Evolutionary conservation across 805 yeast genomes (phyloP).

Genomic region (Candida tibetensis): DNA sequence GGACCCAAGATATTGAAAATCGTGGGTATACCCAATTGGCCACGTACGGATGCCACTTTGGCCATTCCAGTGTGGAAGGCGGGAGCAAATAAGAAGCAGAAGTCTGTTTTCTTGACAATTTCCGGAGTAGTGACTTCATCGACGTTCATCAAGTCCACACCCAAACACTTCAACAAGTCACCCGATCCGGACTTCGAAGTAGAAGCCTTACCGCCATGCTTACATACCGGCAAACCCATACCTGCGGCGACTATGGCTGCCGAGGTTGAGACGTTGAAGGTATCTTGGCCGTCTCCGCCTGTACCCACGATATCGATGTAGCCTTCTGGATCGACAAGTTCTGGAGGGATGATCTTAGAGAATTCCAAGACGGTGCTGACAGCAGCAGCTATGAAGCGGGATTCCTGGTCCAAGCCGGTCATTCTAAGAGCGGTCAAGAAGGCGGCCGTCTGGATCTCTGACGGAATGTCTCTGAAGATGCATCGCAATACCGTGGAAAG

Average conservation of each 20-base stretch:
- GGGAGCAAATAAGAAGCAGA: conserved; percentile 85
- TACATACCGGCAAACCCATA: conserved; percentile 74
- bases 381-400: conserved; percentile 83
- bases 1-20: conserved; percentile 96
- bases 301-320: conserved; percentile 94
- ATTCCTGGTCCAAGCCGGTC: conserved; percentile 73
- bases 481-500: conserved; percentile 58
- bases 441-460: conserved; percentile 70
- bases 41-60: conserved; percentile 73
- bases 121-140: conserved; percentile 58
- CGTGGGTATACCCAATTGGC: conserved; percentile 81
- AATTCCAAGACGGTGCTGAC: conserved; percentile 69
- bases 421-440: conserved; percentile 76
- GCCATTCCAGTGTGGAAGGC: conserved; percentile 92
- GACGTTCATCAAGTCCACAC: conserved; percentile 75
- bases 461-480: conserved; percentile 58
- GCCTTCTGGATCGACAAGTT: conserved; percentile 45
- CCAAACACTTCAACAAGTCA: conserved; percentile 76
- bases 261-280: conserved; percentile 94
- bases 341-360: conserved; percentile 52
- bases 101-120: conserved; percentile 49
- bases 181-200: conserved; percentile 94
- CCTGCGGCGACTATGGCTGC: conserved; percentile 95
- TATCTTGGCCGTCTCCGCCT: conserved; percentile 97
- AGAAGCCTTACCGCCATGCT: conserved; percentile 97